Conservation (phyloP, 2,329 filamentous ascomycete species). For the Penicillium sp. region DNA sequence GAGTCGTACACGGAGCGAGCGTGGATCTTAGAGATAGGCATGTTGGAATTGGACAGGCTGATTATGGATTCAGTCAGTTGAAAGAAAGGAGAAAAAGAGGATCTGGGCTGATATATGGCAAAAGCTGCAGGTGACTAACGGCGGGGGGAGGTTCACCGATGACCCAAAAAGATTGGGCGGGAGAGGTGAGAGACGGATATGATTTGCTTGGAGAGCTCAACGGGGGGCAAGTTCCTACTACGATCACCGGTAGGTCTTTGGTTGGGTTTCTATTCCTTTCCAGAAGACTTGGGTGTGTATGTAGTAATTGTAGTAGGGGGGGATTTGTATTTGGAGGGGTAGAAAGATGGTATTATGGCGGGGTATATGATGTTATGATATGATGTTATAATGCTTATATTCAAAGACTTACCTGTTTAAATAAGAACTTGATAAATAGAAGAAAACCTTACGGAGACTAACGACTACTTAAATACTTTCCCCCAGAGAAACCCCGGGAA, state of each 20-base stretch:
- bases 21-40: constrained; percentile 89
- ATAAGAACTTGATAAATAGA: constrained; percentile 11
- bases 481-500: constrained; percentile 23
- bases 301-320: constrained; percentile 1
- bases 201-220: constrained; percentile 20
- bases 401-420: constrained; percentile 18
- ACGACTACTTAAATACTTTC: constrained; percentile 25
- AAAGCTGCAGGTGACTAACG: constrained; percentile 30
- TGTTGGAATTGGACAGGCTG: constrained; percentile 50
- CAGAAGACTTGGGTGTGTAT: constrained; percentile 14
- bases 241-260: constrained; percentile 14
- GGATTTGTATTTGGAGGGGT: background rate
- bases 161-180: constrained; percentile 37
- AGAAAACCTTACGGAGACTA: constrained; percentile 14
- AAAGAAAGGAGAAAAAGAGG: constrained; percentile 16
- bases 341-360: constrained; percentile 18
- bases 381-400: background rate
- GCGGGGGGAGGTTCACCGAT: constrained; percentile 40
- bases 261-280: constrained; percentile 5
- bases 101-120: constrained; percentile 18
- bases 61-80: constrained; percentile 27
- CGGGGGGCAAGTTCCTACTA: constrained; percentile 15
- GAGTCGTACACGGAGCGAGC: constrained; percentile 98
- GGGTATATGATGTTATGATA: constrained; percentile 15
- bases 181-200: constrained; percentile 14